phyloP scores from a whole-genome alignment of 2,329 filamentous ascomycete genomes.

The Cladophialophora immunda region DNA sequence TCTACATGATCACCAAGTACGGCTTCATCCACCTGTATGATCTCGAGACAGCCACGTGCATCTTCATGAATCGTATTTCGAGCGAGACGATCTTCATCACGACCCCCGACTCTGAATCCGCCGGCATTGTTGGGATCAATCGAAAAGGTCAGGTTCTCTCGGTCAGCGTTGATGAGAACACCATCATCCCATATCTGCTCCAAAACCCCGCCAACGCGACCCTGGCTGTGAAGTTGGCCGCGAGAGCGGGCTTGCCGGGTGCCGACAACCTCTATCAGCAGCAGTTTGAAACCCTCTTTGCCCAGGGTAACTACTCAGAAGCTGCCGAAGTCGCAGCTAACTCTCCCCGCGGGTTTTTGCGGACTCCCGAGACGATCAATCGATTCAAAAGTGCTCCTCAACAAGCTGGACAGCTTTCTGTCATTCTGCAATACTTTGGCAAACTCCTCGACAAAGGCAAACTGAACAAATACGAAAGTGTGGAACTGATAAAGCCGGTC shows the following conservation, averaged over 20 bases:
- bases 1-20: conserved; percentile 98
- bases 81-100: conserved; percentile 99
- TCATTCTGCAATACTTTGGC: conserved; percentile 96
- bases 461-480: conserved; percentile 90
- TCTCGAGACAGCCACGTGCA: conserved; percentile 90
- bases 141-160: conserved; percentile 96
- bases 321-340: conserved; percentile 96
- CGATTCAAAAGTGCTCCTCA: conserved; percentile 88
- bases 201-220: conserved; percentile 94
- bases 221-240: conserved; percentile 95
- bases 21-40: conserved; percentile 99
- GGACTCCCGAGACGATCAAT: conserved; percentile 94
- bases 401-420: conserved; percentile 79
- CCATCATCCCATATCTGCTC: conserved; percentile 91
- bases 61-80: conserved; percentile 99
- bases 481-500: conserved; percentile 92
- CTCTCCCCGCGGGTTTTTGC: conserved; percentile 93
- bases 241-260: conserved; percentile 89
- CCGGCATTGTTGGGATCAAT: conserved; percentile 93
- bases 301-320: conserved; percentile 80
- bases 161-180: conserved; percentile 90
- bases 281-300: conserved; percentile 89
- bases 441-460: conserved; percentile 95
- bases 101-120: conserved; percentile 80
- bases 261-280: conserved; percentile 92